These are phyloP conservation scores for sunflower (Helianthus annuus) DNA, from an alignment of 129 eudicot genomes.

Conservation along the genomic window HanXRQr2.0-SUNRISE NC_035440.2:116662467-116662966, in stretches of 20 bases:
- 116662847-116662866: conserved; percentile 82
- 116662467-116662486: too few relatives aligned
- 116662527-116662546: too few relatives aligned
- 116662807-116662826: conserved; percentile 82
- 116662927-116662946: conserved; percentile 52
- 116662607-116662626: neutral
- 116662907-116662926: conserved; percentile 45
- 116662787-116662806: conserved; percentile 98
- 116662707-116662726: conserved; percentile 4
- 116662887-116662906: conserved; percentile 57
- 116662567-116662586: too few relatives aligned
- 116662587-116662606: neutral
- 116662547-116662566: too few relatives aligned
- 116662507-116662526: too few relatives aligned
- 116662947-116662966: conserved; percentile 55
- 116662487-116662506: too few relatives aligned
- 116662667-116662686: neutral
- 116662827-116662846: conserved; percentile 56
- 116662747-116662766: conserved; percentile 61
- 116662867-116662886: conserved; percentile 49
- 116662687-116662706: neutral
- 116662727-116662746: conserved; percentile 47
- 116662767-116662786: conserved; percentile 68
- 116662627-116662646: neutral
- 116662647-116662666: neutral